phyloP scores from a whole-genome alignment of 2,329 filamentous ascomycete genomes.

The Aspergillus nomiae region DNA sequence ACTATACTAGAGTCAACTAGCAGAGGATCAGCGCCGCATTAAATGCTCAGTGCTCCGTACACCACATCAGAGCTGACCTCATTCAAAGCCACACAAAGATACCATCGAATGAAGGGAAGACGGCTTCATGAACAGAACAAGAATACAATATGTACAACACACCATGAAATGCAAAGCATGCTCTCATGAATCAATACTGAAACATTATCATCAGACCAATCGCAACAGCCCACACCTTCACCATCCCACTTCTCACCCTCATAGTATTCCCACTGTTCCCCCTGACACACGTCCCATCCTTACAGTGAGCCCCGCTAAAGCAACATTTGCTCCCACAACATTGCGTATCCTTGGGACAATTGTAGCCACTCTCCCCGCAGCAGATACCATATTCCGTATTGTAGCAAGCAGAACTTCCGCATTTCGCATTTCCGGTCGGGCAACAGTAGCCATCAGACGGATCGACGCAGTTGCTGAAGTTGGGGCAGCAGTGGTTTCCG shows the following conservation, averaged over 20 bases:
- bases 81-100: neutral
- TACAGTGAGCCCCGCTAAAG: neutral
- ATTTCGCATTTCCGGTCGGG: neutral
- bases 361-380: neutral
- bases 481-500: neutral
- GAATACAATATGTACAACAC: neutral
- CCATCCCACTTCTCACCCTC: neutral
- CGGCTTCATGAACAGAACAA: neutral
- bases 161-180: neutral
- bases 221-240: neutral
- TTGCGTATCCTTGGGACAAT: neutral
- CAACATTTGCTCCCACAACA: neutral
- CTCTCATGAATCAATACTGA: neutral
- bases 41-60: neutral
- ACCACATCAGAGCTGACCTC: neutral
- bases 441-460: neutral
- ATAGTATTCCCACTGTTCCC: neutral
- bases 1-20: neutral
- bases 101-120: neutral
- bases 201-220: neutral
- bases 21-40: neutral
- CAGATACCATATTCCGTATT: neutral
- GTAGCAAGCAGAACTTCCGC: neutral
- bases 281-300: neutral
- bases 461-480: neutral